Base-by-base conservation (phyloP, 176 grass and related monocot species). In the Oryza punctata region DNA sequence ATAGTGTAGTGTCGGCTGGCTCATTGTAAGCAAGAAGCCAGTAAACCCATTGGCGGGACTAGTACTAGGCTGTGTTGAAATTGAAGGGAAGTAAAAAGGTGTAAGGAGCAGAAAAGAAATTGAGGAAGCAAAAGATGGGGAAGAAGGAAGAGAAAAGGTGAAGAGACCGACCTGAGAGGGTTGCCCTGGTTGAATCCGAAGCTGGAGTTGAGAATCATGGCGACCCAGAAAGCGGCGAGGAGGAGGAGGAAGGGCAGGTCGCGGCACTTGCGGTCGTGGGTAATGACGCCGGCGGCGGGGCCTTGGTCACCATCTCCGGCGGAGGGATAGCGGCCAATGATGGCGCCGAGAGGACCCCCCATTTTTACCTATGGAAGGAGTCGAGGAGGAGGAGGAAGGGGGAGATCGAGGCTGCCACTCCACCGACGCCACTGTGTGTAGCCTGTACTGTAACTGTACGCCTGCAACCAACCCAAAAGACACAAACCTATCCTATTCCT, bases 121-220 rank as follows among this genome's bases (percentile, higher is more conserved):
- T 10, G 40, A 41, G 40, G 40, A 41, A 41, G 40, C 40, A 6
- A 37, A 37, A 37, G 15, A 75, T 16, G 38, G 69, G 28, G 16
- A 37, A 41, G 26, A 63, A 41, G 7, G 40, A 41, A 10, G 7
- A 1, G 38, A 40, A 40, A 40, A 40, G 38, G 5, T 40, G 38
- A 9, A 10, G 28, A 32, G 32, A 32, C 32, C 32, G 3, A 97
- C 94, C 94, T 94, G 67, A 91, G 88, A 6, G 95, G 95, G 76
- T 85, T 91, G 47, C 95, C 95, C 81, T 93, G 82, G 90, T 98
- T 98, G 88, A 98, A 98, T 14, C 90, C 95, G 72, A 98, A 98
- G 92, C 95, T 98, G 76, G 95, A 98, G 82, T 98, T 98, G 27
- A 95, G 89, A 77, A 98, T 82, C 90, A 90, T 94, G 63, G 95